These are phyloP conservation scores for Platanthera guangdongensis DNA, from an alignment of 106 monocot species.

Conservation along the genomic window DNA sequence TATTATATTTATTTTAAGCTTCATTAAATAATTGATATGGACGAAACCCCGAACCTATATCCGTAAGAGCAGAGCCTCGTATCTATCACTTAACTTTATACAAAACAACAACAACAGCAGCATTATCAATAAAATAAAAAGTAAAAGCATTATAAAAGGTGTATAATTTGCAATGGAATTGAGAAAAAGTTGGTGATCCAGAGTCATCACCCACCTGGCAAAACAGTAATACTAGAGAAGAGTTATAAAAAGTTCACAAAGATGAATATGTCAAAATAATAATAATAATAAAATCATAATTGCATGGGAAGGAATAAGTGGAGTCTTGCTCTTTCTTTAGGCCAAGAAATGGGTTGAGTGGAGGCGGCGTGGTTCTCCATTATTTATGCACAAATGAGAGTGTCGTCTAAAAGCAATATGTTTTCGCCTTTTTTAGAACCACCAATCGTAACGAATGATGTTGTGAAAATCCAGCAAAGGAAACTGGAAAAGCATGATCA, in stretches of 20 bases:
- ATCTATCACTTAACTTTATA: too few species aligned
- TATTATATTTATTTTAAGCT: too few species aligned
- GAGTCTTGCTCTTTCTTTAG: not conserved
- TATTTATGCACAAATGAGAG: not conserved
- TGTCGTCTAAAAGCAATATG: too few species aligned
- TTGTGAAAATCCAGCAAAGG: too few species aligned
- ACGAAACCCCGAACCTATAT: too few species aligned
- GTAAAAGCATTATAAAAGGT: not conserved
- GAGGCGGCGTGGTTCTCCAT: not conserved
- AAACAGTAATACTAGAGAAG: not conserved
- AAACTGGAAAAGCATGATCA: too few species aligned
- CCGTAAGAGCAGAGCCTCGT: too few species aligned
- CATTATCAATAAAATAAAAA: not conserved
- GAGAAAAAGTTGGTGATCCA: not conserved
- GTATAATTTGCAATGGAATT: not conserved
- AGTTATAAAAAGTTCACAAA: not conserved
- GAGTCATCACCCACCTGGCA: not conserved
- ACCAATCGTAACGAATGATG: too few species aligned
- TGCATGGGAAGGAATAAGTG: not conserved
- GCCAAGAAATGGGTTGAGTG: not conserved
- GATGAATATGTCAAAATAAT: not conserved
- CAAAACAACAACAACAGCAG: too few species aligned
- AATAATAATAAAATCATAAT: too few species aligned
- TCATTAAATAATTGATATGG: too few species aligned
- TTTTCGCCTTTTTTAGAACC: too few species aligned